A percentile compares a stretch with the other conserved stretches of the same genome.
phyloP scores from a whole-genome alignment of 164 flowering plant genomes.

The Nelumbo lutea region DNA sequence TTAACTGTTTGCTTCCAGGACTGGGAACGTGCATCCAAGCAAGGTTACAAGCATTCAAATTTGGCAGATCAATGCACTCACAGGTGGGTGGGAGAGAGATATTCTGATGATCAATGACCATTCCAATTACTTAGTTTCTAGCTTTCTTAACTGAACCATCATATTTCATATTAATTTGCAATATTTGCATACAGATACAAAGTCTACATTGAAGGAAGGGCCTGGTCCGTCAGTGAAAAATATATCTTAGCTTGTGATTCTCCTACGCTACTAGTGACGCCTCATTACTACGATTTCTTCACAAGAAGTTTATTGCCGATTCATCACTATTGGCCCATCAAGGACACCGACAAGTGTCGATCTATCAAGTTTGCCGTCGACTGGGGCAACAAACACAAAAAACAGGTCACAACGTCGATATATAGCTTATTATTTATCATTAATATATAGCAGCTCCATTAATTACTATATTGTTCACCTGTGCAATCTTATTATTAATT shows the following conservation, averaged over 20 bases:
- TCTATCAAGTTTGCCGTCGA: conserved; percentile 62
- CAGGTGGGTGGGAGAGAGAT: conserved; percentile 26
- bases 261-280: conserved; percentile 38
- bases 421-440: too few relatives aligned
- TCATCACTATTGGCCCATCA: conserved; percentile 71
- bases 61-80: conserved; percentile 54
- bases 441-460: too few relatives aligned
- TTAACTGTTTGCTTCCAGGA: conserved; percentile 28
- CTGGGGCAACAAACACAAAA: conserved; percentile 58
- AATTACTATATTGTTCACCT: too few relatives aligned
- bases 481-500: neutral
- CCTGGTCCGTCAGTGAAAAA: conserved; percentile 46
- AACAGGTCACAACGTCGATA: conserved; percentile 28
- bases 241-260: conserved; percentile 54
- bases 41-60: conserved; percentile 42
- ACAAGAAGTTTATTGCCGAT: conserved; percentile 51
- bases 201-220: conserved; percentile 58
- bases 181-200: conserved; percentile 34
- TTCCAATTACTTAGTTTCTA: neutral
- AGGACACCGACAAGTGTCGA: conserved; percentile 32
- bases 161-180: neutral
- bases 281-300: conserved; percentile 59
- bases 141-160: neutral
- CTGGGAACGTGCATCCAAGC: conserved; percentile 37
- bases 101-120: neutral